These are phyloP conservation scores for Eucalyptus sp. DNA, from an alignment of 345 rosid species.

Conservation along the genomic window DNA sequence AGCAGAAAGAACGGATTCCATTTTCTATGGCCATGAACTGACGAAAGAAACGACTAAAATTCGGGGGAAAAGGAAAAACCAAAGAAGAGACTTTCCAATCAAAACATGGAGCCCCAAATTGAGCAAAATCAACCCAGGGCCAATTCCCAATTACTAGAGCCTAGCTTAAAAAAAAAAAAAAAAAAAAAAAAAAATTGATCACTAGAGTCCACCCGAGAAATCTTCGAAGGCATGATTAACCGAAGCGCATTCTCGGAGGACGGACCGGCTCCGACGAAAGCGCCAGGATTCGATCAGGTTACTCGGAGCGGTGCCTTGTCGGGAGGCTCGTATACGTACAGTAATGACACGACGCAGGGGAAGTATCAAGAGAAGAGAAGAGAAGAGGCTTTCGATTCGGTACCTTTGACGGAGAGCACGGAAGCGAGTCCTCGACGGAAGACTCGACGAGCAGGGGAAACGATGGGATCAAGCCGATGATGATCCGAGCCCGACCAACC, in stretches of 20 bases:
- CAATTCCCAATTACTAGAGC: background rate
- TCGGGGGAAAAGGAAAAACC: background rate
- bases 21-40: background rate
- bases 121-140: background rate
- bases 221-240: background rate
- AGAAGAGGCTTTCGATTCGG: background rate
- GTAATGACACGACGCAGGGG: background rate
- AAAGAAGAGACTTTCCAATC: background rate
- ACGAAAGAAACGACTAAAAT: background rate
- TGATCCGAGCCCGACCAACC: background rate
- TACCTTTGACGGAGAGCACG: slow-evolving; percentile 23
- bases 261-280: background rate
- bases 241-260: background rate
- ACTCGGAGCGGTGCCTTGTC: background rate
- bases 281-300: background rate
- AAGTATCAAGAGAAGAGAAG: background rate
- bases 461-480: background rate
- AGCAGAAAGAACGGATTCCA: background rate
- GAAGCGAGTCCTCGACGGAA: slow-evolving; percentile 12
- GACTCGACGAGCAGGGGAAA: background rate
- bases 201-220: background rate
- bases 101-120: background rate
- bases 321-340: background rate
- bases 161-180: too few relatives aligned
- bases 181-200: background rate